Conservation (phyloP, 1,284 basidiomycete genomes). For the Volvariella volvacea region DNA sequence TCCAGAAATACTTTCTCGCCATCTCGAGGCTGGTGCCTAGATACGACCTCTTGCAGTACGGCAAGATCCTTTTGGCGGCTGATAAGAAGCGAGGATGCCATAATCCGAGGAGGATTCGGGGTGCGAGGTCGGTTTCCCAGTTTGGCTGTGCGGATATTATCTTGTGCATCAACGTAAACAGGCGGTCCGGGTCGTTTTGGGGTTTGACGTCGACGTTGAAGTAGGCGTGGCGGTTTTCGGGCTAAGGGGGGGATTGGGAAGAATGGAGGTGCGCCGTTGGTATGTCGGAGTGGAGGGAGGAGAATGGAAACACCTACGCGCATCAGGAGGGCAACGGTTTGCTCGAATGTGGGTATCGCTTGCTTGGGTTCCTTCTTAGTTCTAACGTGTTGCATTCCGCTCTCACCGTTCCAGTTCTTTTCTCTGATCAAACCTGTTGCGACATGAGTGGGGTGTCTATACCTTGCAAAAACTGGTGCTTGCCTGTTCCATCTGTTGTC, state of each 20-base stretch:
- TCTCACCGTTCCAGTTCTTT: constrained; percentile 62
- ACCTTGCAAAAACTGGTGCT: background rate
- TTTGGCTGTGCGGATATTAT: constrained; percentile 64
- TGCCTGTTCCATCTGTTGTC: constrained; percentile 53
- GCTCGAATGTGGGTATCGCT: constrained; percentile 80
- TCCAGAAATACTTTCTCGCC: constrained; percentile 88
- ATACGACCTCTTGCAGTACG: constrained; percentile 81
- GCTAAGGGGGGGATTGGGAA: constrained; percentile 32
- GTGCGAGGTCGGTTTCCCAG: constrained; percentile 81
- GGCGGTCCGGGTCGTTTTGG: constrained; percentile 82
- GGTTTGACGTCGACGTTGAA: constrained; percentile 95
- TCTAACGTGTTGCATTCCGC: constrained; percentile 78
- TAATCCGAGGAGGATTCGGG: constrained; percentile 83
- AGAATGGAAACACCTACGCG: constrained; percentile 33
- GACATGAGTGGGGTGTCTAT: constrained; percentile 8
- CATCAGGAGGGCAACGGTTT: constrained; percentile 82
- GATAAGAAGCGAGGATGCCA: constrained; percentile 92
- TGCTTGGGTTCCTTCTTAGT: constrained; percentile 82
- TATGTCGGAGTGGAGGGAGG: constrained; percentile 1
- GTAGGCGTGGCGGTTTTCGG: constrained; percentile 79
- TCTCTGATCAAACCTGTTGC: constrained; percentile 59
- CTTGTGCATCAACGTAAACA: constrained; percentile 83
- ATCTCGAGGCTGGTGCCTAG: constrained; percentile 71
- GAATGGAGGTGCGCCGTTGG: background rate
- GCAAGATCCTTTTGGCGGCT: constrained; percentile 70